These are phyloP conservation scores for Chaetomium cochliodes DNA, from an alignment of 495 filamentous ascomycete species.

Conservation along the genomic window DNA sequence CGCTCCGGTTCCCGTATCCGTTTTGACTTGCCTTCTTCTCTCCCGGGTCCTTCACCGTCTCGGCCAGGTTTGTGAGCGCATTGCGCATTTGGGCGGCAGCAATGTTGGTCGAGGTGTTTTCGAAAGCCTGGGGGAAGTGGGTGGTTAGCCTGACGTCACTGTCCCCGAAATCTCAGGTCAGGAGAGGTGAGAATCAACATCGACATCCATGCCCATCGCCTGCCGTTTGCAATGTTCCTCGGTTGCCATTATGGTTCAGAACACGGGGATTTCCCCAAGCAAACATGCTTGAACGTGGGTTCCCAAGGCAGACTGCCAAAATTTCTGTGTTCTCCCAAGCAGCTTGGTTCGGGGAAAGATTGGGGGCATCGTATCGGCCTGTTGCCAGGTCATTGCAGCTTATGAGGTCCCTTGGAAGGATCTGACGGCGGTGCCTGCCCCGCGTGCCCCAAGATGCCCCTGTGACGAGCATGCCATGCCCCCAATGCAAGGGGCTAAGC, in stretches of 20 bases:
- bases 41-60: constrained; percentile 76
- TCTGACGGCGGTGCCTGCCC: not conserved
- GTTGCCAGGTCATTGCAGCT: not conserved
- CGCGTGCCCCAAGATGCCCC: not conserved
- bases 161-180: not conserved
- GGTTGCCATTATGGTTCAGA: not conserved
- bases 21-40: constrained; percentile 70
- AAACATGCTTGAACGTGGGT: not conserved
- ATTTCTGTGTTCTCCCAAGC: not conserved
- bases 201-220: not conserved
- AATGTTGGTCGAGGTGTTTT: constrained; percentile 97
- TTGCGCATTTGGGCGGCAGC: constrained; percentile 99
- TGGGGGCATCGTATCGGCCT: not conserved
- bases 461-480: constrained; percentile 8
- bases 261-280: not conserved
- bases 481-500: constrained; percentile 19
- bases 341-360: too few relatives aligned
- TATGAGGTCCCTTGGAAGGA: not conserved
- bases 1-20: too few relatives aligned
- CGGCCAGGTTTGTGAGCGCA: constrained; percentile 84
- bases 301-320: not conserved
- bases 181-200: constrained; percentile 14
- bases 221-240: not conserved
- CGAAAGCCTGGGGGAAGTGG: constrained; percentile 72
- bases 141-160: constrained; percentile 25